Evolutionary conservation across 192 early-diverging fungal species (phyloP).

Genomic region (Coemansia sp.): DNA sequence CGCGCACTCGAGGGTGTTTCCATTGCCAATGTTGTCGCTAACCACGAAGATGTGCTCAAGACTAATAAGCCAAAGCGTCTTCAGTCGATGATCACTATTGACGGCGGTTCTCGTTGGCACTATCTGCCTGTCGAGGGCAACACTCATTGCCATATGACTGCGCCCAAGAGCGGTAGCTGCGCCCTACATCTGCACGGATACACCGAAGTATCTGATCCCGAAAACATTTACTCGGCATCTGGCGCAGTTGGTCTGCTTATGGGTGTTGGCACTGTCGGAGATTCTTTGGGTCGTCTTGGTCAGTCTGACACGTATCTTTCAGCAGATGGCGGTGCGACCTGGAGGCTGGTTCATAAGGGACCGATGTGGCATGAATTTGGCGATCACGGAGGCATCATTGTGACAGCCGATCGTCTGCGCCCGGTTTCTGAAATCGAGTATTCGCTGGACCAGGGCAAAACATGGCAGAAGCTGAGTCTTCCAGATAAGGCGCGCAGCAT

Average conservation of each 20-base stretch:
- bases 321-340: conserved; percentile 81
- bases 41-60: conserved; percentile 59
- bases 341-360: conserved; percentile 79
- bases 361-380: conserved; percentile 93
- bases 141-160: conserved; percentile 57
- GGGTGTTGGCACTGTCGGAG: conserved; percentile 92
- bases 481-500: conserved; percentile 68
- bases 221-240: conserved; percentile 76
- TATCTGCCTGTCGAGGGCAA: conserved; percentile 30
- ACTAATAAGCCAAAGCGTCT: conserved; percentile 62
- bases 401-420: conserved; percentile 78
- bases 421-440: conserved; percentile 65
- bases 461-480: conserved; percentile 66
- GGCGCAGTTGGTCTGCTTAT: conserved; percentile 86
- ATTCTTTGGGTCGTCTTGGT: conserved; percentile 59
- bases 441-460: conserved; percentile 76
- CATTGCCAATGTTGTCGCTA: conserved; percentile 77
- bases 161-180: conserved; percentile 55
- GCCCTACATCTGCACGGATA: conserved; percentile 84
- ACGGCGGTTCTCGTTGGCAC: conserved; percentile 81
- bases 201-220: conserved; percentile 74
- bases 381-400: conserved; percentile 84
- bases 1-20: conserved; percentile 84
- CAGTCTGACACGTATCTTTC: conserved; percentile 86
- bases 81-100: conserved; percentile 68